Conservation (phyloP, 2,329 filamentous ascomycete genomes). For the Exophiala bonariae region DNA sequence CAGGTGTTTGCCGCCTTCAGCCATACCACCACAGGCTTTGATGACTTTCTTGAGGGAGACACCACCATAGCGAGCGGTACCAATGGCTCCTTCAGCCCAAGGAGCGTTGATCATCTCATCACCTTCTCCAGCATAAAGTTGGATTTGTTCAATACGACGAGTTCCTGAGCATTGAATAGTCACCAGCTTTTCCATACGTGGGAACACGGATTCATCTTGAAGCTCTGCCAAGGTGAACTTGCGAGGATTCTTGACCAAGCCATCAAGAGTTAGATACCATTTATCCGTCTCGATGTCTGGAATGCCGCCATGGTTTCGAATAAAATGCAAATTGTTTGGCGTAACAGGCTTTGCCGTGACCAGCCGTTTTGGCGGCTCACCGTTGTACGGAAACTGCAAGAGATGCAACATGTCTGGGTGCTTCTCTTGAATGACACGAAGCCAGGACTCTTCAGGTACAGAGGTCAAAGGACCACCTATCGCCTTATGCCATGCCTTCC, state of each 20-base stretch:
- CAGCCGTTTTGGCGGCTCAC: slow-evolving; percentile 61
- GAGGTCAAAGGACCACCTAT: slow-evolving; percentile 46
- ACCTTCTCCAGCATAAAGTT: slow-evolving; percentile 65
- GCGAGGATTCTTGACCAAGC: slow-evolving; percentile 60
- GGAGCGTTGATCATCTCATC: slow-evolving; percentile 55
- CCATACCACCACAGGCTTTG: slow-evolving; percentile 66
- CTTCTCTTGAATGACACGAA: slow-evolving; percentile 57
- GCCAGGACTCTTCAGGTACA: slow-evolving; percentile 61
- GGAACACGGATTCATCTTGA: slow-evolving; percentile 60
- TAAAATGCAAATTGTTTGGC: slow-evolving; percentile 63
- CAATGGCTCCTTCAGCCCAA: slow-evolving; percentile 69
- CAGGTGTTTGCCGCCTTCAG: slow-evolving; percentile 58
- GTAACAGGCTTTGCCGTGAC: slow-evolving; percentile 59
- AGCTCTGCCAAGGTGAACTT: slow-evolving; percentile 60
- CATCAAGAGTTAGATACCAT: slow-evolving; percentile 58
- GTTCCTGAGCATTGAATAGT: slow-evolving; percentile 71
- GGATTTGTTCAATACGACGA: slow-evolving; percentile 68
- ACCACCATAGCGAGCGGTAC: slow-evolving; percentile 63
- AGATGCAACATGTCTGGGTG: slow-evolving; percentile 62
- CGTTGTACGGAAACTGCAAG: slow-evolving; percentile 65
- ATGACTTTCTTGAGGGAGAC: slow-evolving; percentile 69
- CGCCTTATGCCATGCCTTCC: slow-evolving; percentile 61
- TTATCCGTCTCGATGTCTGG: slow-evolving; percentile 62
- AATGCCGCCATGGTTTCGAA: slow-evolving; percentile 71
- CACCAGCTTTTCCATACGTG: slow-evolving; percentile 58